A percentile compares a stretch with the other conserved stretches of the same genome.
Conservation (phyloP, 106 monocot genomes). For the Acanthochlamys bracteata region DNA sequence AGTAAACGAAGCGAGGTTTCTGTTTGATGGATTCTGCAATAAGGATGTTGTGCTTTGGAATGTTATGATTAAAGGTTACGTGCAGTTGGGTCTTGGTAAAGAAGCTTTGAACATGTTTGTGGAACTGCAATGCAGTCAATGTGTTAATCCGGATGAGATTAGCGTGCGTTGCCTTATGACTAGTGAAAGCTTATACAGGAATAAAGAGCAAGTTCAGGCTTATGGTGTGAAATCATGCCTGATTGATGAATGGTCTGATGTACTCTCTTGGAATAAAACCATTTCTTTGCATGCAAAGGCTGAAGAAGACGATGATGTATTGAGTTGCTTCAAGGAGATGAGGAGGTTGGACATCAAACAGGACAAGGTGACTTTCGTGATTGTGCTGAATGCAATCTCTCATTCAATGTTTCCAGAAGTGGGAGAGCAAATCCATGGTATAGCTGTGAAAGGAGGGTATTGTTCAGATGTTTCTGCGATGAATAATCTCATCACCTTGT, state of each 20-base stretch:
- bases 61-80: conserved; percentile 68
- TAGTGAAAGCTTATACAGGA: neutral
- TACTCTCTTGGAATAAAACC: conserved; percentile 34
- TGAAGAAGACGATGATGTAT: conserved; percentile 16
- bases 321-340: conserved; percentile 44
- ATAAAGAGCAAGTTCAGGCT: conserved; percentile 33
- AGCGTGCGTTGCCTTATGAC: conserved; percentile 25
- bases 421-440: conserved; percentile 41
- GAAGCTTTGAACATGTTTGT: conserved; percentile 42
- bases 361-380: conserved; percentile 45
- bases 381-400: conserved; percentile 29
- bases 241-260: conserved; percentile 20
- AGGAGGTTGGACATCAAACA: conserved; percentile 28
- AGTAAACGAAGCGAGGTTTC: conserved; percentile 18
- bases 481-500: conserved; percentile 59
- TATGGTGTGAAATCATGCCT: conserved; percentile 39
- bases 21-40: conserved; percentile 49
- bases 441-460: conserved; percentile 35
- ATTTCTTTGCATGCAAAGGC: conserved; percentile 32
- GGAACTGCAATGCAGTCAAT: conserved; percentile 32
- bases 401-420: conserved; percentile 14
- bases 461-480: conserved; percentile 29
- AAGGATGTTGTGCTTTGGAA: conserved; percentile 53
- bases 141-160: conserved; percentile 18
- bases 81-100: conserved; percentile 17